Evolutionary conservation across 331 rosid species (phyloP).

Genomic region (Spiraea crenata): DNA sequence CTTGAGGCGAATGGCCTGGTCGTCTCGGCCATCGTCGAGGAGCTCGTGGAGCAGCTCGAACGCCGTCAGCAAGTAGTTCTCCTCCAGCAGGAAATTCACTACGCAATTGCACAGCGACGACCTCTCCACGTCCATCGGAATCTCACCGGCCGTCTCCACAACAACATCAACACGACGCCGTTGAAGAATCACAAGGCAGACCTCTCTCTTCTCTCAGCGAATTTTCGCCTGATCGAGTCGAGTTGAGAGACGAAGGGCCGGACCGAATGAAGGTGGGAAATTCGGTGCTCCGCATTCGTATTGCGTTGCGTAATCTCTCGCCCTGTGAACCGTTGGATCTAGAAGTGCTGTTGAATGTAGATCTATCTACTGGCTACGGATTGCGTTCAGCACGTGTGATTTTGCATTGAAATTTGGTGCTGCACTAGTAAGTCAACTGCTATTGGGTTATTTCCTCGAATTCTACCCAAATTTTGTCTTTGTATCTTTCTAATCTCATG

Average conservation of each 20-base stretch:
- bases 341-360: not conserved
- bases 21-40: constrained; percentile 82
- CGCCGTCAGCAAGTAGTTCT: constrained; percentile 86
- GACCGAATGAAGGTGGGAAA: not conserved
- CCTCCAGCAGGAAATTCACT: constrained; percentile 88
- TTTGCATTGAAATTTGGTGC: not conserved
- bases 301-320: not conserved
- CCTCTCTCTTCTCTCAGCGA: constrained; percentile 2
- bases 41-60: constrained; percentile 99
- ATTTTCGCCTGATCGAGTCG: not conserved
- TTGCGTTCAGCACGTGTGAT: not conserved
- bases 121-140: constrained; percentile 78
- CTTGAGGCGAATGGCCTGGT: constrained; percentile 94
- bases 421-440: not conserved
- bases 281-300: not conserved
- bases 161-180: constrained; percentile 29
- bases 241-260: not conserved
- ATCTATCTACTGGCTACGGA: not conserved
- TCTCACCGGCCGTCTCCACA: not conserved
- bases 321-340: not conserved
- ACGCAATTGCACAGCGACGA: constrained; percentile 97
- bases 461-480: too few species aligned
- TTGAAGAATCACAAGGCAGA: constrained; percentile 28
- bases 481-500: too few species aligned
- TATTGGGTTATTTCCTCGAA: too few species aligned